phyloP scores from a whole-genome alignment of 106 monocot genomes.

The Dendrobium catenatum region DNA sequence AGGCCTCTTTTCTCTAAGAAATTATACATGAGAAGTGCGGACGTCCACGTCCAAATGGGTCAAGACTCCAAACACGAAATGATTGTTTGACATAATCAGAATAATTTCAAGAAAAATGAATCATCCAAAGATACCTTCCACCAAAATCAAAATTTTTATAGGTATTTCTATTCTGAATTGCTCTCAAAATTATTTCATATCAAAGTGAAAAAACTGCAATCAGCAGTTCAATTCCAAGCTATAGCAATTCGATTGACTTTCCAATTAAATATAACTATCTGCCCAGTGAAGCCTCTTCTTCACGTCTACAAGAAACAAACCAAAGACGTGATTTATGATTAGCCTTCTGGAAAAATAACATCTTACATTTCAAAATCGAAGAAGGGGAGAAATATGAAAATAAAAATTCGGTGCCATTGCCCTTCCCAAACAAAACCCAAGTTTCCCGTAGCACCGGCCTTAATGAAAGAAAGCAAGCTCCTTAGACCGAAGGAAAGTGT shows the following conservation, averaged over 20 bases:
- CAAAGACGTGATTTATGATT: background rate
- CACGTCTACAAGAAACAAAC: background rate
- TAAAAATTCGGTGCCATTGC: conserved; percentile 13
- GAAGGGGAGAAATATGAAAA: no score
- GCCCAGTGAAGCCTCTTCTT: no score
- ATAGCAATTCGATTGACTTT: no score
- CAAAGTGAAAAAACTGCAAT: background rate
- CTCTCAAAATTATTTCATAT: background rate
- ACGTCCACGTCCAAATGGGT: no score
- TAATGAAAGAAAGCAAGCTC: conserved; percentile 1
- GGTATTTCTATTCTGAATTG: background rate
- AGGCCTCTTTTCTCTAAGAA: no score
- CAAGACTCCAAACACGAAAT: background rate
- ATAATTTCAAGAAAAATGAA: background rate
- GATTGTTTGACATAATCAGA: background rate
- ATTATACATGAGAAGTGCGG: no score
- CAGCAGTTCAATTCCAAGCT: background rate
- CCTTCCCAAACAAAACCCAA: background rate
- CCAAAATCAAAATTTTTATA: background rate
- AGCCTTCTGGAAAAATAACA: no score
- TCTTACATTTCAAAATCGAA: no score
- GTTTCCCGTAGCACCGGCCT: background rate
- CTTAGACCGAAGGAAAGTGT: background rate
- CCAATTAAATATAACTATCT: no score
- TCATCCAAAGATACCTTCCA: background rate